Percentiles rank a stretch among this genome's conserved stretches.
phyloP scores from a whole-genome alignment of 371 early-diverging fungal species.

The Apophysomyces elegans region DNA sequence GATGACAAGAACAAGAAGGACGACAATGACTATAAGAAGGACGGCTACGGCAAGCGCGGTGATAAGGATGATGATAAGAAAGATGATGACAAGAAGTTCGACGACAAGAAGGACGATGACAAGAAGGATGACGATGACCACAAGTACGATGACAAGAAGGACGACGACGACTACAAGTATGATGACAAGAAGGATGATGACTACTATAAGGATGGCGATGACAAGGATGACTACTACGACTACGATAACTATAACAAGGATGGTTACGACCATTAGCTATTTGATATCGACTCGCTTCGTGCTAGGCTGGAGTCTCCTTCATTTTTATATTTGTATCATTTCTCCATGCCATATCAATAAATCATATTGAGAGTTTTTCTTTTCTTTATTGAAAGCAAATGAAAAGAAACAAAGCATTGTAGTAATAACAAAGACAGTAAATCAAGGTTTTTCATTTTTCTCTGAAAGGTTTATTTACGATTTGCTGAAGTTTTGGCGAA shows the following conservation, averaged over 20 bases:
- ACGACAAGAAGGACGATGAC: too few relatives aligned
- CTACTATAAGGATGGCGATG: neutral
- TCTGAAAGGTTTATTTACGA: neutral
- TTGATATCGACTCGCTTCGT: neutral
- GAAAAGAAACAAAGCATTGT: neutral
- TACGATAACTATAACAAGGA: neutral
- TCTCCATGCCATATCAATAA: constrained; percentile 9
- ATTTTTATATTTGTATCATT: constrained; percentile 4
- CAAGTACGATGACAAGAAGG: neutral
- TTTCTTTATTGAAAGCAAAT: too few relatives aligned
- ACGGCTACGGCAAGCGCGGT: neutral
- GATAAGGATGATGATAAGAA: neutral
- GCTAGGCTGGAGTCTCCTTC: neutral
- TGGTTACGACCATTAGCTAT: neutral
- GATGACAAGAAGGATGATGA: neutral
- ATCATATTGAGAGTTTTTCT: neutral
- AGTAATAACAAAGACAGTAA: neutral
- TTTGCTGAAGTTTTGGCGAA: neutral
- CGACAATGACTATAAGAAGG: neutral
- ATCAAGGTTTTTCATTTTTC: neutral
- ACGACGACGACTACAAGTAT: neutral
- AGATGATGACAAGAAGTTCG: neutral
- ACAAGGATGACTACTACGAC: neutral
- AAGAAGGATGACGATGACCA: too few relatives aligned
- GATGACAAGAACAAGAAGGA: neutral